Base-by-base conservation (phyloP, 148 eudicot genomes). In the Polygonum maritimum region DNA sequence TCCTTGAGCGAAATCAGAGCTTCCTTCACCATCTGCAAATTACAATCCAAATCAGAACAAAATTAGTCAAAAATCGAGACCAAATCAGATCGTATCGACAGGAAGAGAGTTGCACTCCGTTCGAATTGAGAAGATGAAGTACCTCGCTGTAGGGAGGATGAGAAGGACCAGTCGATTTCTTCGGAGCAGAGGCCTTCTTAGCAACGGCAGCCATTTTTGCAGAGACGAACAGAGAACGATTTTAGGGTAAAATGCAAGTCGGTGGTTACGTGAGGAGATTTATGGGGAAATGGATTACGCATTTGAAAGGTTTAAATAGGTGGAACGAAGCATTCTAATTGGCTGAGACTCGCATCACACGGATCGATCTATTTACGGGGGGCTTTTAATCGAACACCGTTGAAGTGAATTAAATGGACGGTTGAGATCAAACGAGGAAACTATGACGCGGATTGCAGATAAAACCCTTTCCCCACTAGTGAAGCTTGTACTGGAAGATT, bases 1-100 rank as follows among this genome's bases (percentile, higher is more conserved):
- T 93, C 98, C 80, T 93, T 93, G 73, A 93, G 70, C 4, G 96
- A n/a, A 7, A 76, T 51, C 49, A 93, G 74, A 12, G 98, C 98
- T 6, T 88, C 91, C 21, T 82, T 81, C 35, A 93, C 84, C 98
- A 93, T 93, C 98, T 93, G 76, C 55, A 18, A 4, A 0, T 33
- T 14, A 15, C 9, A 74, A 3, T 2, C 21, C 26, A 21, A 16
- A 35, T 16, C 19, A 6, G 4, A 14, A 26, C 45, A 2, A 38
- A 39, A 63, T 48, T 38, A 33, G 36, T 52, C 18, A 7, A 54
- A 67, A n/a, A 36, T 67, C 16, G 11, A 67, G 10, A 33, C 15
- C 3, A 40, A 44, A 38, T 13, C n/a, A 1, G 21, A 10, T 67
- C 38, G 36, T 12, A 60, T 5, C 2, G 8, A 41, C 7, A 7